These are phyloP conservation scores for Aechmea fasciata DNA, from an alignment of 176 grass and related monocot species.

Conservation along the genomic window DNA sequence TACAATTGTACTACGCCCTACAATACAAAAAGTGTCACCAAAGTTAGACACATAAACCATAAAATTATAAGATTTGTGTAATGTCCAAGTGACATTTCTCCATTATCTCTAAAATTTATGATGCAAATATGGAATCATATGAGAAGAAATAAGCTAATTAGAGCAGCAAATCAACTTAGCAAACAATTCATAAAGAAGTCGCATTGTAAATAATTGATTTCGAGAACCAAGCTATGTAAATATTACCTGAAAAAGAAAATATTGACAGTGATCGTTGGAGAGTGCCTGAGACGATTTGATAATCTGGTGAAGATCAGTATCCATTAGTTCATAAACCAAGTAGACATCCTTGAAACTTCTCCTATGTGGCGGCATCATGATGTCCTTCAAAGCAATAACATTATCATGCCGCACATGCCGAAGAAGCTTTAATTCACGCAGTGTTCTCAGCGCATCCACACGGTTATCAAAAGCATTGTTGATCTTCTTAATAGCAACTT, in stretches of 20 bases:
- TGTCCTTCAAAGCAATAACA: slow-evolving; percentile 38
- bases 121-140: neutral
- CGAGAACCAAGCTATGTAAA: neutral
- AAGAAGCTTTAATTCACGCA: slow-evolving; percentile 34
- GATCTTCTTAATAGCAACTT: slow-evolving; percentile 38
- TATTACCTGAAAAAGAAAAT: slow-evolving; percentile 37
- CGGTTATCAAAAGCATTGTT: slow-evolving; percentile 30
- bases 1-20: no score
- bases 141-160: neutral
- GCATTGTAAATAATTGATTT: neutral
- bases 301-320: slow-evolving; percentile 39
- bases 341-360: slow-evolving; percentile 39
- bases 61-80: no score
- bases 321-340: slow-evolving; percentile 41
- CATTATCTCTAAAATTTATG: neutral
- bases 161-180: neutral
- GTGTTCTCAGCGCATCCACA: slow-evolving; percentile 29
- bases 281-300: slow-evolving; percentile 30
- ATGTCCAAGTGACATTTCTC: neutral
- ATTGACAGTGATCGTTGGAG: slow-evolving; percentile 35
- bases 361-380: slow-evolving; percentile 36
- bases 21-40: no score
- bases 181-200: neutral
- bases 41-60: no score
- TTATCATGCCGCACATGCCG: slow-evolving; percentile 35